Conservation (phyloP, 257 asterid species). For the Solanum tarijense region DNA sequence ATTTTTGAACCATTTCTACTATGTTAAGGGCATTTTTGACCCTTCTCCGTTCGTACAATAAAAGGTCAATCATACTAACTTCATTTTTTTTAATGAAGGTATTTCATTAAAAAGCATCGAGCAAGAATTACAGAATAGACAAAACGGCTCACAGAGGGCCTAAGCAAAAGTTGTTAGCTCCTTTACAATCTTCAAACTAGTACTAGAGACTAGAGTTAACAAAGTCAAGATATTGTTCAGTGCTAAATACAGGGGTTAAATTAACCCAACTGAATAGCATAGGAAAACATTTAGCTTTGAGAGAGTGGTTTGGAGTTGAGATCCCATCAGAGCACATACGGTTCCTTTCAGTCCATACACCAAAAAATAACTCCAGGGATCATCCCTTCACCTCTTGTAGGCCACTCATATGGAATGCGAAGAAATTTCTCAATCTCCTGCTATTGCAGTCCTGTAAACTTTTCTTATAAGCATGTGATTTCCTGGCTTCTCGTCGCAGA, state of each 20-base stretch:
- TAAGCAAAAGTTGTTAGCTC: background rate
- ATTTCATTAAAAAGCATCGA: background rate
- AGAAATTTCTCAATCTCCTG: background rate
- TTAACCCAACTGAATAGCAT: background rate
- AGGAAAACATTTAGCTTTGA: background rate
- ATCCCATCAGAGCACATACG: background rate
- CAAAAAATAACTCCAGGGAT: background rate
- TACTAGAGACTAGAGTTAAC: background rate
- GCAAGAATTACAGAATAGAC: background rate
- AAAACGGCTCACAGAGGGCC: background rate
- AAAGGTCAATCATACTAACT: background rate
- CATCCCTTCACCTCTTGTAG: background rate
- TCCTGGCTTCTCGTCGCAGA: background rate
- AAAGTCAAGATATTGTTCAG: background rate
- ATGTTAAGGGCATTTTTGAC: background rate
- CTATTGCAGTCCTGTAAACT: background rate
- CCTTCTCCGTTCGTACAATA: background rate
- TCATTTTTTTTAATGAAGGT: background rate
- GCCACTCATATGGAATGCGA: background rate
- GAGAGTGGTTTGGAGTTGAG: background rate
- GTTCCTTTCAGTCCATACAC: background rate
- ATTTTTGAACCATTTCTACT: background rate
- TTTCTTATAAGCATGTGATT: background rate
- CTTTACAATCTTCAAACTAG: background rate
- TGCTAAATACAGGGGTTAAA: background rate